A percentile compares a stretch with the other conserved stretches of the same genome.
phyloP scores from a whole-genome alignment of 352 stramenopile genomes.

The Phytophthora parvispora region DNA sequence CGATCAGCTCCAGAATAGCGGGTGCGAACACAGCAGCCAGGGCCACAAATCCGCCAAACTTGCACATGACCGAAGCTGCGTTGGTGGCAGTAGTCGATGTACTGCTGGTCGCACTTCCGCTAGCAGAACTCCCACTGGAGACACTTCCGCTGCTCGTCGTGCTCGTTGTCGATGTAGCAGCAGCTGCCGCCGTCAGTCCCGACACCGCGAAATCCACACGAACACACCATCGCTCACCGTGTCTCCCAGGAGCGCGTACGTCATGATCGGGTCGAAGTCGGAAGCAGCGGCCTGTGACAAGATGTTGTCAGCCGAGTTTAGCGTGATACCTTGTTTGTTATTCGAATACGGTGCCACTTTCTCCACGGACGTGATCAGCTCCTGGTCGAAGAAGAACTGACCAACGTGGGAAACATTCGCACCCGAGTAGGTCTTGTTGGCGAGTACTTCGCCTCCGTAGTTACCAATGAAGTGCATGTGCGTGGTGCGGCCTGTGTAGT shows the following conservation, averaged over 20 bases:
- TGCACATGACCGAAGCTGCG: not conserved
- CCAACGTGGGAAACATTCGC: conserved; percentile 20
- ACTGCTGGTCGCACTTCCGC: not conserved
- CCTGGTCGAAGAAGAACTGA: conserved; percentile 39
- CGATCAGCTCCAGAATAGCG: not conserved
- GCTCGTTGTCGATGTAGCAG: not conserved
- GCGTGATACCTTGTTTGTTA: conserved; percentile 10
- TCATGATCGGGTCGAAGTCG: conserved; percentile 8
- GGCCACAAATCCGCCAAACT: not conserved
- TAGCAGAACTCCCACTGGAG: too few relatives aligned
- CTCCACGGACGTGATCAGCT: conserved; percentile 23
- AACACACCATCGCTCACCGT: conserved; percentile 10
- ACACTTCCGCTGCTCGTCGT: not conserved
- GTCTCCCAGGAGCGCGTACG: not conserved
- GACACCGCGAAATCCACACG: conserved; percentile 25
- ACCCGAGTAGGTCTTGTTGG: conserved; percentile 32
- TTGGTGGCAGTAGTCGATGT: not conserved
- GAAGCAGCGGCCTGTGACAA: not conserved
- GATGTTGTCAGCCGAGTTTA: conserved; percentile 21
- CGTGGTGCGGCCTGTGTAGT: conserved; percentile 26
- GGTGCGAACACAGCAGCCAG: not conserved
- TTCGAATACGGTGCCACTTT: conserved; percentile 10
- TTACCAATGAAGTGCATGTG: conserved; percentile 31
- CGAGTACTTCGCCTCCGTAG: conserved; percentile 16
- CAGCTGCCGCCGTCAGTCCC: too few relatives aligned